Base-by-base conservation (phyloP, 2,329 filamentous ascomycete genomes). In the Phyllosticta citriasiana region DNA sequence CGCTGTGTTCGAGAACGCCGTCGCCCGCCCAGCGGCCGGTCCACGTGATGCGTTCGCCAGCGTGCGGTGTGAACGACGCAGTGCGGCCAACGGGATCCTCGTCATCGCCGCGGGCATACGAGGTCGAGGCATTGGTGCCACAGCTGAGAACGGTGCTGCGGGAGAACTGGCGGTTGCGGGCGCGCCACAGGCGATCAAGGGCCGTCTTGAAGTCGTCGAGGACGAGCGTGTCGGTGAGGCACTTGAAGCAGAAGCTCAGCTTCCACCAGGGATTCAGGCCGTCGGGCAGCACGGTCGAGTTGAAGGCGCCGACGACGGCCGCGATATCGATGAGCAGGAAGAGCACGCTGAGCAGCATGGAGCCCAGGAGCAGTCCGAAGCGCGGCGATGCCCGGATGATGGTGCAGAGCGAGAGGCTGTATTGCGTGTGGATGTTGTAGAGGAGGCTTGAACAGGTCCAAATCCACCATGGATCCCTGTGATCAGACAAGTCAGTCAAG, bases 201-300 rank as follows among this genome's bases (percentile, higher is more conserved):
- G 78, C 78, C 2, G 84, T 85, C 67, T 87, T 87, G 78, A 88
- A 88, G 66, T 88, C 85, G 67, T 88, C 85, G 10, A 88, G 79
- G 57, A 88, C 80, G 57, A 88, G 83, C 0, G 81, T 84, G 67
- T 88, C 85, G 22, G 84, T 86, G 55, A 87, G 77, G 63, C 85
- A 87, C 71, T 87, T 87, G 77, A 86, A 86, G 24, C 86, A 80
- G 54, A 85, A 83, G 0, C 81, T 79, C 10, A 85, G 68, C 77
- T 83, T 85, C 84, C 84, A 87, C 69, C 85, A 87, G 0, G 84
- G 84, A 66, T 87, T 84, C 66, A 87, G 81, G n/a, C 83, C 83
- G 7, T 80, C 80, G 0, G 76, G 72, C 1, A 72, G 62, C 3
- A 35, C 53, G 14, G 58, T 56, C 3, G 65, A 55, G 4, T 70